Evolutionary conservation across 2,329 filamentous ascomycete genomes (phyloP).

Genomic region (Xylaria multiplex): DNA sequence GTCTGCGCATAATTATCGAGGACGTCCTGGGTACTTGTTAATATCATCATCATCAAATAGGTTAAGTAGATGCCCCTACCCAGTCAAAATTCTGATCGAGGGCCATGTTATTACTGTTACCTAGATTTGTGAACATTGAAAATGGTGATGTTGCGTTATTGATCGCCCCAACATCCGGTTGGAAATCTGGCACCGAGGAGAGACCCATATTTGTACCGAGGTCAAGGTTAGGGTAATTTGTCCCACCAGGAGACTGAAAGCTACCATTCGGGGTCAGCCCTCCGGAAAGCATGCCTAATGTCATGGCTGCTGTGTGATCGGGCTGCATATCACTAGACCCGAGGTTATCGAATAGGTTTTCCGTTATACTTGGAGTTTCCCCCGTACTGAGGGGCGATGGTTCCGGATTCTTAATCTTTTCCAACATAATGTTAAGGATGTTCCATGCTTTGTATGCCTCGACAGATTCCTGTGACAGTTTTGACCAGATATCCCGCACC

Average conservation of each 20-base stretch:
- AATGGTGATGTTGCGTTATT: constrained; percentile 58
- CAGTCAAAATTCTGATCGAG: constrained; percentile 66
- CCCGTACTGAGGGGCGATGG: constrained; percentile 34
- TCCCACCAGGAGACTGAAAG: constrained; percentile 54
- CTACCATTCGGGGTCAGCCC: constrained; percentile 49
- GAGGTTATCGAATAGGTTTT: constrained; percentile 46
- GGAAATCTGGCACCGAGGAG: constrained; percentile 50
- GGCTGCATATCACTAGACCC: constrained; percentile 48
- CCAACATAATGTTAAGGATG: constrained; percentile 84
- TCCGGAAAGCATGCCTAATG: constrained; percentile 56
- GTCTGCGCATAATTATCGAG: constrained; percentile 68
- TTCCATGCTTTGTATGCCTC: constrained; percentile 89
- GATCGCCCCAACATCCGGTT: constrained; percentile 49
- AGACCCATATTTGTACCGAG: constrained; percentile 50
- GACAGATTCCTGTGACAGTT: constrained; percentile 79
- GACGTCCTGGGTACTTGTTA: constrained; percentile 57
- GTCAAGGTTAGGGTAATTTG: constrained; percentile 56
- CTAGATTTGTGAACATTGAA: constrained; percentile 62
- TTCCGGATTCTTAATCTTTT: constrained; percentile 72
- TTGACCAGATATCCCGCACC: constrained; percentile 82
- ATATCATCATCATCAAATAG: constrained; percentile 26
- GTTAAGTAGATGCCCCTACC: constrained; percentile 55
- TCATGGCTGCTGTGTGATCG: constrained; percentile 55
- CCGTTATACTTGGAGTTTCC: constrained; percentile 33
- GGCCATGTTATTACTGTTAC: constrained; percentile 54